A percentile compares a stretch with the other conserved stretches of the same genome.
Conservation (phyloP, 108 stramenopile genomes). For the Aurantiochytrium sp. region DNA sequence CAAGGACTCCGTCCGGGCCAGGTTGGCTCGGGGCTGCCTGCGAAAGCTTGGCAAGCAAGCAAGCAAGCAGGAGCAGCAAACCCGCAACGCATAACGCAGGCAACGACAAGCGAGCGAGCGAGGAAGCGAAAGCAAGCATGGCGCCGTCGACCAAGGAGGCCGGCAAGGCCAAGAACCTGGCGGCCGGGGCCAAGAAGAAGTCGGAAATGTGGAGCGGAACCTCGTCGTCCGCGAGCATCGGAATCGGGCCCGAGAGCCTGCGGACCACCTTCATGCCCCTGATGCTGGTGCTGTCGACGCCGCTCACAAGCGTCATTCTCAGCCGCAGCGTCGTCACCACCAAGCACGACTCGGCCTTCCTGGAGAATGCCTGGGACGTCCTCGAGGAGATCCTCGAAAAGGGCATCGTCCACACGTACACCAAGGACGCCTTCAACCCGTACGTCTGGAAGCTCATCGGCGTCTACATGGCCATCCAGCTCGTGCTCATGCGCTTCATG, state of each 20-base stretch:
- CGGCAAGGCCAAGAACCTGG: neutral
- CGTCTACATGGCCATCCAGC: slow-evolving; percentile 69
- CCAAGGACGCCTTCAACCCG: slow-evolving; percentile 52
- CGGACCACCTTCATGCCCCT: neutral
- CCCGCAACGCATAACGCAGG: too few species aligned
- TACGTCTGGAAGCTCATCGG: slow-evolving; percentile 62
- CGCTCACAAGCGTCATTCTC: neutral
- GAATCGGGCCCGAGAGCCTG: neutral
- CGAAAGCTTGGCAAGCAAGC: too few species aligned
- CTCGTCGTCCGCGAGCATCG: neutral
- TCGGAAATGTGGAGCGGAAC: neutral
- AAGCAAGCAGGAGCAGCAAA: too few species aligned
- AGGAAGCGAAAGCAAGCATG: too few species aligned
- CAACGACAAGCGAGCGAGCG: too few species aligned
- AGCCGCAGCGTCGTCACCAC: neutral
- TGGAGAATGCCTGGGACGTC: neutral
- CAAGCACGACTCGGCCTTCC: neutral
- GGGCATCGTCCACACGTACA: slow-evolving; percentile 25
- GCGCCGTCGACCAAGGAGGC: neutral
- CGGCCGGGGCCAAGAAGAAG: neutral
- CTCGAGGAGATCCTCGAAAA: neutral
- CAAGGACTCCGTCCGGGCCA: too few species aligned
- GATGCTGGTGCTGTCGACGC: neutral
- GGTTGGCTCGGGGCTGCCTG: too few species aligned
- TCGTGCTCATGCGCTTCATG: slow-evolving; percentile 67